Percentiles rank a stretch among this genome's conserved stretches.
phyloP scores from a whole-genome alignment of 2,329 filamentous ascomycete genomes.

The Tolypocladium endophyticum region DNA sequence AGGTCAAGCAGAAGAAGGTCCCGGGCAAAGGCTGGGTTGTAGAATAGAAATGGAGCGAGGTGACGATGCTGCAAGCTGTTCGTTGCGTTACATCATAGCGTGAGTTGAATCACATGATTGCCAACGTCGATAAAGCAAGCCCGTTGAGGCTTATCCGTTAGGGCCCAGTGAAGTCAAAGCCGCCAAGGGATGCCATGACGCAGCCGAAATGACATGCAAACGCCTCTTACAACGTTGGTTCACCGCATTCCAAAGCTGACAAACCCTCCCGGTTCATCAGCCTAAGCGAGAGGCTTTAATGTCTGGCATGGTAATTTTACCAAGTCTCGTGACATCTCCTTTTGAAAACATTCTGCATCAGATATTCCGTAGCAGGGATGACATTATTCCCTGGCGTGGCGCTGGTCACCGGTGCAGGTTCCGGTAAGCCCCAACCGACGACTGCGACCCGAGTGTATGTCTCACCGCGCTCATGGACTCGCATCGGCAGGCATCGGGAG shows the following conservation, averaged over 20 bases:
- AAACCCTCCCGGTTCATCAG: too few relatives aligned
- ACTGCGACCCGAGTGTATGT: not conserved
- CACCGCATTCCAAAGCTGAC: too few relatives aligned
- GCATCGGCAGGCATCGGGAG: not conserved
- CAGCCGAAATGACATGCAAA: not conserved
- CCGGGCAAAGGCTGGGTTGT: constrained; percentile 65
- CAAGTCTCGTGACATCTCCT: not conserved
- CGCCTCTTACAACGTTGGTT: too few relatives aligned
- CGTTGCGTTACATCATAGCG: not conserved
- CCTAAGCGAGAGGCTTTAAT: too few relatives aligned
- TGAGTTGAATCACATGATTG: not conserved
- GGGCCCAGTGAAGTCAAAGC: not conserved
- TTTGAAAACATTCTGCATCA: not conserved
- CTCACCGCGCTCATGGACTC: not conserved
- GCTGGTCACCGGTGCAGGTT: constrained; percentile 19
- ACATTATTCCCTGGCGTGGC: constrained; percentile 19
- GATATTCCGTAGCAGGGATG: constrained; percentile 1
- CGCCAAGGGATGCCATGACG: not conserved
- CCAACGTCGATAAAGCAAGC: not conserved
- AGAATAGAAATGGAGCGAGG: constrained; percentile 25
- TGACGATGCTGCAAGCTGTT: not conserved
- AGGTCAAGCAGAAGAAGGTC: constrained; percentile 70
- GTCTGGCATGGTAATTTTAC: too few relatives aligned
- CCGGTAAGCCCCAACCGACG: constrained; percentile 10
- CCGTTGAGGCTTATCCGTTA: not conserved